Conservation (phyloP, 768 basidiomycete species). For the Arthromyces matolae region DNA sequence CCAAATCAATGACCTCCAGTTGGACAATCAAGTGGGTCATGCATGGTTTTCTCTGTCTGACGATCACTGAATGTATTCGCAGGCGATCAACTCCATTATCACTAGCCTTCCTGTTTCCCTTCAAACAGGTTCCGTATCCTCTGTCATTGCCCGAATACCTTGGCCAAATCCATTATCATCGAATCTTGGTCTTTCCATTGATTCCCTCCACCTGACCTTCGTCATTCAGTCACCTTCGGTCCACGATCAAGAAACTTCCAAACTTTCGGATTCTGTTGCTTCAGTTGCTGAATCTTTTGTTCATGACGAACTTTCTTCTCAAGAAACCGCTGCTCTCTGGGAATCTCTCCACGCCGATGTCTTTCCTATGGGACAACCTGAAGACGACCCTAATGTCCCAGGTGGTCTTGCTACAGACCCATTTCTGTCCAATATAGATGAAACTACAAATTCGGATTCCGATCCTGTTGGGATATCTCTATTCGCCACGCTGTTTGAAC, state of each 20-base stretch:
- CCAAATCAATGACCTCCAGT: conserved; percentile 78
- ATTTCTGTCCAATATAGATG: conserved; percentile 37
- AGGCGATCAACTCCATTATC: conserved; percentile 81
- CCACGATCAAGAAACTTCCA: conserved; percentile 23
- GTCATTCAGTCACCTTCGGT: conserved; percentile 35
- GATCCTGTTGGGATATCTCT: conserved; percentile 77
- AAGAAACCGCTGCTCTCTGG: conserved; percentile 68
- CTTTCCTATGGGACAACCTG: conserved; percentile 19
- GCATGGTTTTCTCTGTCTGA: too few species aligned
- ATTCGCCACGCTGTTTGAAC: conserved; percentile 77
- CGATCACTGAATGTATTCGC: too few species aligned
- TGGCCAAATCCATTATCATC: conserved; percentile 83
- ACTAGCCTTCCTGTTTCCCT: conserved; percentile 63
- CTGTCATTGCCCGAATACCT: conserved; percentile 75
- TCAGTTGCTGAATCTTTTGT: conserved; percentile 78
- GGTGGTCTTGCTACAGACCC: conserved; percentile 63
- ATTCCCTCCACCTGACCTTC: conserved; percentile 67
- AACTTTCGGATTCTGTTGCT: conserved; percentile 70
- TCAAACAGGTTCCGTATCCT: conserved; percentile 67
- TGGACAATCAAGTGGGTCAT: conserved; percentile 60
- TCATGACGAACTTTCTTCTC: conserved; percentile 70
- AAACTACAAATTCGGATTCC: conserved; percentile 37
- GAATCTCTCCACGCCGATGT: conserved; percentile 59
- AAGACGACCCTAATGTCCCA: conserved; percentile 50
- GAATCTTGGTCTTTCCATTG: conserved; percentile 64